Base-by-base conservation (phyloP, 2,329 filamentous ascomycete genomes). In the Akanthomyces lecanii region DNA sequence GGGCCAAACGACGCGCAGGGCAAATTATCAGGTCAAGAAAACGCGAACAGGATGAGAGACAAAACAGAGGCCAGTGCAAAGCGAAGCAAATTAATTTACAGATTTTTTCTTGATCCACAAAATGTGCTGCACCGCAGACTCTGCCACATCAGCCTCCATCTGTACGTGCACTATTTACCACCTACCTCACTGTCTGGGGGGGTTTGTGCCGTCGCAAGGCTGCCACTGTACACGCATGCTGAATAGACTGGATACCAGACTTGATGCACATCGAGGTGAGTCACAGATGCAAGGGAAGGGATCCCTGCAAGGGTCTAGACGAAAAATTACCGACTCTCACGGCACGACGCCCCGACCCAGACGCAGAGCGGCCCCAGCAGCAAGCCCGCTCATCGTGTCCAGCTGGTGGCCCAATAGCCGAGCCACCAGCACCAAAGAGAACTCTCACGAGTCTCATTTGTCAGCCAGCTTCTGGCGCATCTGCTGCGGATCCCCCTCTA, bases 151-250 rank as follows among this genome's bases (percentile, higher is more conserved):
- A 21, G 48, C 48, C 28, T 51, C 47, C 23, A 51, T 18, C 25
- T 16, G 23, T 36, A 56, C 23, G 38, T 21, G 4, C 23, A 45
- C 18, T 11, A 51, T 6, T 30, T 36, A 10, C 16, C 28, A 30
- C 28, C 28, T 5, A 5, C 28, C 28, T 30, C 28, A 28, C 8
- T 54, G 36, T 18, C 42, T 5, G 25, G 25, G 18, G 3, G 4
- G 38, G 3, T 16, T 18, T 11, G 30, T 30, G 18, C 8, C 21
- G 12, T 36, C 38, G 36, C 58, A 61, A 61, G 58, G 58, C 58
- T 61, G 38, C 58, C 57, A 47, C n/a, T 61, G 58, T 5, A 45
- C 23, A 59, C 58, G 58, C 58, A 61, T 38, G 25, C 57, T 44
- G 36, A 18, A 50, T 38, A 5, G 23, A 18, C 11, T 30, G 5